These are phyloP conservation scores for Capsella bursapastoris DNA, from an alignment of 345 rosid genomes.

Conservation along the genomic window DNA sequence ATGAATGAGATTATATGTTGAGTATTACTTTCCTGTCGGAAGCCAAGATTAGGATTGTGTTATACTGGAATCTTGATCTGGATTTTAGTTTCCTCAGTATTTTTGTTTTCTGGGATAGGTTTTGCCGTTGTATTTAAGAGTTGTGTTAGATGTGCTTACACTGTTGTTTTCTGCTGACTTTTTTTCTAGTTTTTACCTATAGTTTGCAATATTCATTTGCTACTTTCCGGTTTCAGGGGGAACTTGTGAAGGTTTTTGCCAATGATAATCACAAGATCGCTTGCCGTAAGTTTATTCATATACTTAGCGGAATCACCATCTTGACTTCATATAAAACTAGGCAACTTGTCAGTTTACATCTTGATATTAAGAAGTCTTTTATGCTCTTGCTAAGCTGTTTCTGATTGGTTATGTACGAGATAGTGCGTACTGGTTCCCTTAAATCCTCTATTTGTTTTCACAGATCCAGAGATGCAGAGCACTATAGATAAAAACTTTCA, in stretches of 20 bases:
- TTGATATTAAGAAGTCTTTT: neutral
- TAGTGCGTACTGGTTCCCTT: neutral
- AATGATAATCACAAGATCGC: slow-evolving; percentile 83
- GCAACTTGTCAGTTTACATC: neutral
- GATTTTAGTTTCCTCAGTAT: too few species aligned
- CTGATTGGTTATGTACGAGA: slow-evolving; percentile 15
- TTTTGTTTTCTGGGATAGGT: too few species aligned
- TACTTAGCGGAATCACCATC: slow-evolving; percentile 1
- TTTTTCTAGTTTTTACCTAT: neutral
- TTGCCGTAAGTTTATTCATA: slow-evolving; percentile 60
- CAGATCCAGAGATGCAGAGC: slow-evolving; percentile 79
- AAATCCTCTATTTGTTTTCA: slow-evolving; percentile 34
- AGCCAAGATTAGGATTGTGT: slow-evolving; percentile 8
- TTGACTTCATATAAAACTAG: neutral
- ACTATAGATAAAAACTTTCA: slow-evolving; percentile 67
- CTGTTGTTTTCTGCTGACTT: slow-evolving; percentile 26
- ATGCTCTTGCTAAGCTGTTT: slow-evolving; percentile 10
- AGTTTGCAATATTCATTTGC: slow-evolving; percentile 26
- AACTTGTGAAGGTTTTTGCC: slow-evolving; percentile 95
- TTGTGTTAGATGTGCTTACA: slow-evolving; percentile 17
- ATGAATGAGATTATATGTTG: slow-evolving; percentile 7
- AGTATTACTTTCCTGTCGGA: slow-evolving; percentile 4
- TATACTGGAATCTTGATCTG: neutral
- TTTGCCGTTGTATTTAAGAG: neutral
- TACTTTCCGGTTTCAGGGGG: slow-evolving; percentile 70